Evolutionary conservation across 495 filamentous ascomycete species (phyloP).

Genomic region (Hyaloscypha bicolor): DNA sequence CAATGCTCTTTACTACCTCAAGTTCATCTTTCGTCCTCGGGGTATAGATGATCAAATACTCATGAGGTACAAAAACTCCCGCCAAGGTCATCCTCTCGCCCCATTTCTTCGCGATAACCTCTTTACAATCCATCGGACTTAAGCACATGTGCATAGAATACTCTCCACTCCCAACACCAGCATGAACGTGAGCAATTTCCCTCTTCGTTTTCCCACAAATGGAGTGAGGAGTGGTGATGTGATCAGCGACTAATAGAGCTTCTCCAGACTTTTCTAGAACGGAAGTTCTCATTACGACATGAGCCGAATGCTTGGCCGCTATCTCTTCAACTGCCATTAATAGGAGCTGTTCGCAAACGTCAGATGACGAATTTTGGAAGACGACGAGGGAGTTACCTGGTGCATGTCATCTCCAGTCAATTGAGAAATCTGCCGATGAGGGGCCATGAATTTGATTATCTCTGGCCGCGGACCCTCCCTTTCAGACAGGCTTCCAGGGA

Average conservation of each 20-base stretch:
- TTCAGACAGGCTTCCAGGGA: conserved; percentile 15
- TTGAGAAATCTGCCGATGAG: conserved; percentile 25
- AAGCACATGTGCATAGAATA: conserved; percentile 24
- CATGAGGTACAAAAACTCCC: conserved; percentile 23
- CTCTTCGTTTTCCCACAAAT: conserved; percentile 20
- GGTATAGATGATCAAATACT: conserved; percentile 29
- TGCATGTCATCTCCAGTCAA: conserved; percentile 24
- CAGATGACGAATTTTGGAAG: neutral
- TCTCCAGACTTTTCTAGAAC: conserved; percentile 25
- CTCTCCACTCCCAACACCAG: conserved; percentile 12
- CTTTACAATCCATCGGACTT: conserved; percentile 28
- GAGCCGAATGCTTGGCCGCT: conserved; percentile 13
- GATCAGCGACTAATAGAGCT: conserved; percentile 23
- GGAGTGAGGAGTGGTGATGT: conserved; percentile 19
- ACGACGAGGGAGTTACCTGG: neutral
- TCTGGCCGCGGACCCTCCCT: conserved; percentile 22
- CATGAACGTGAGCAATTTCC: conserved; percentile 29
- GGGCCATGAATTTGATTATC: conserved; percentile 25
- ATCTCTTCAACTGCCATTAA: conserved; percentile 18
- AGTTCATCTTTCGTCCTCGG: conserved; percentile 29
- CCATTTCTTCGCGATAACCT: conserved; percentile 28
- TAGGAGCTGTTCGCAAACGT: conserved; percentile 16
- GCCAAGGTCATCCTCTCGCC: conserved; percentile 28
- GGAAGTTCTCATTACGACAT: conserved; percentile 23
- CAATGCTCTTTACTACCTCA: conserved; percentile 24